Evolutionary conservation across 805 yeast species (phyloP), one percentile per base, ranked within the genome.

Genomic region (Yarrowia sp.): DNA sequence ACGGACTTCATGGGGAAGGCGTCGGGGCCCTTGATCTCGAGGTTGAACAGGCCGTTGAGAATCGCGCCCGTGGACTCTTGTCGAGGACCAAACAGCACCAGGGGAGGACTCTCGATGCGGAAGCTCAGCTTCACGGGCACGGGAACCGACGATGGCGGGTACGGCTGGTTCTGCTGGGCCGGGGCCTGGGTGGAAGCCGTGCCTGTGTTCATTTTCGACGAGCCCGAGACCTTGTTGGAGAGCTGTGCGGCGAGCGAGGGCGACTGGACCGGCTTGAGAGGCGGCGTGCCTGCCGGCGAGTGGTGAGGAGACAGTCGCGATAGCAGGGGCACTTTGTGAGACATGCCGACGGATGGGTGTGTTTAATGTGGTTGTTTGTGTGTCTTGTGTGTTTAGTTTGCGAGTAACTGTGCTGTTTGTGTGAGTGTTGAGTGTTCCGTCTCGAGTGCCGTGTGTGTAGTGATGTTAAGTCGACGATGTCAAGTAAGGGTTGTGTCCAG

Each of bases 91-190:
- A 90, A 94, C 67, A 95, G 79, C 55, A 91, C 85, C 44, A 93
- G 83, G 0, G 99, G 99, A 1, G 98, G 98, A 1, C 96, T 88
- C 75, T 95, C 99, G 24, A 95, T 80, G 44, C 82, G 82, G 40
- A 93, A 82, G 0, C 86, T 75, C 36, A 72, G 66, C 53, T 66
- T 47, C 50, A 67, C 68, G 12, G 69, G 69, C 10, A 67, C 55
- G 2, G 67, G 69, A 34, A 60, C 70, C 24, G 66, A 68, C 15
- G 70, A 43, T 24, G 67, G 56, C 10, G 71, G 64, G 44, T 60
- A 60, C 13, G 53, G 44, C 42, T 60, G 52, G 53, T 46, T 46
- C 53, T 43, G 66, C 19, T 36, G 53, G 8, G 44, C 40, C 33
- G 44, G 20, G 36, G 52, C 14, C 20, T 34, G 53, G 24, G 66